These are phyloP conservation scores for Rhizophora apiculata DNA, from an alignment of 345 rosid species.

Conservation along the genomic window DNA sequence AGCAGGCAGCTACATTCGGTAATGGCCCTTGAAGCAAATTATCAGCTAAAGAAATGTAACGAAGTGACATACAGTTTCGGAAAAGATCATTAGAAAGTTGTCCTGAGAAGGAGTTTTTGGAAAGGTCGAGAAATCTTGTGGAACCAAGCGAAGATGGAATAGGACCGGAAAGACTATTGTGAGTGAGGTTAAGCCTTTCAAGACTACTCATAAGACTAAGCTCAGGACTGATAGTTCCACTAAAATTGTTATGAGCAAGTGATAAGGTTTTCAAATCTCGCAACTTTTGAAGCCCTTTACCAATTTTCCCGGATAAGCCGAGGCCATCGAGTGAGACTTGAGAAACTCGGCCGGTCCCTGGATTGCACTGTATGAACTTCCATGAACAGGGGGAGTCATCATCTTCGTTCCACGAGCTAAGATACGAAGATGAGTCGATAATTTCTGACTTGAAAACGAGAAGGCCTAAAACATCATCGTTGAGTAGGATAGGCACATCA, in stretches of 20 bases:
- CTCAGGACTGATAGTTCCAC: slow-evolving; percentile 44
- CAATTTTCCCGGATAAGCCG: slow-evolving; percentile 71
- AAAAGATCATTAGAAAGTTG: slow-evolving; percentile 56
- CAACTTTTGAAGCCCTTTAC: slow-evolving; percentile 70
- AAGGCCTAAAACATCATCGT: slow-evolving; percentile 84
- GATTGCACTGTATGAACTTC: slow-evolving; percentile 67
- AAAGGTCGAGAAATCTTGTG: slow-evolving; percentile 63
- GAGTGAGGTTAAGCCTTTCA: slow-evolving; percentile 56
- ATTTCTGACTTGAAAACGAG: slow-evolving; percentile 83
- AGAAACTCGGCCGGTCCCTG: slow-evolving; percentile 54
- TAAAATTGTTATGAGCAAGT: slow-evolving; percentile 63
- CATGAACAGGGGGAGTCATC: slow-evolving; percentile 81
- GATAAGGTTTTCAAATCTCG: slow-evolving; percentile 59
- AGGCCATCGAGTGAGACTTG: slow-evolving; percentile 56
- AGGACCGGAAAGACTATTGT: slow-evolving; percentile 61
- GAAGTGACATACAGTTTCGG: slow-evolving; percentile 40
- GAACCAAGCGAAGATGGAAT: slow-evolving; percentile 49
- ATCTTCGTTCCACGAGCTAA: slow-evolving; percentile 78
- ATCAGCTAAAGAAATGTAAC: slow-evolving; percentile 51
- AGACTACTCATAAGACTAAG: slow-evolving; percentile 37
- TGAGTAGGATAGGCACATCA: slow-evolving; percentile 38
- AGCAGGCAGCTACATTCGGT: slow-evolving; percentile 51
- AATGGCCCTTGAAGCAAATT: slow-evolving; percentile 65
- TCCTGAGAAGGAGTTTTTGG: slow-evolving; percentile 66
- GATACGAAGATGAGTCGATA: slow-evolving; percentile 50